Evolutionary conservation across 1,284 basidiomycete genomes (phyloP), one percentile per base, ranked within the genome.

Genomic region (Trametes hirsuta): DNA sequence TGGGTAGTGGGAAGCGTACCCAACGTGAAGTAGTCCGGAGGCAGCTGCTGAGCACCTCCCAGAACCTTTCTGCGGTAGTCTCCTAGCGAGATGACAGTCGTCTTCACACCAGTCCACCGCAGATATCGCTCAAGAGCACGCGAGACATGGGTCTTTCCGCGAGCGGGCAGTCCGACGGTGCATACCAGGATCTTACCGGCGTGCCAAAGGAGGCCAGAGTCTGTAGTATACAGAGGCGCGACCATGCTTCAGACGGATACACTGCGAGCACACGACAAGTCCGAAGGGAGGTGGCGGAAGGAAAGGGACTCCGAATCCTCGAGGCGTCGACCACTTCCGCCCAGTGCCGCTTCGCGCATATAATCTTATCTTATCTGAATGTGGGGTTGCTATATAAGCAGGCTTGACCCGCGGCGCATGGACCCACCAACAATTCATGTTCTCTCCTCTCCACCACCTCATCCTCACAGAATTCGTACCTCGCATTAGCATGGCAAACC

Each of bases 21-120:
- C 35, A 91, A 78, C 0, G 86, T 88, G 71, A 98, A 99, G 76
- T 99, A 99, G 73, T 98, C 96, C 1, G 86, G 77, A 0, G 97
- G 97, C 2, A 98, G 80, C 58, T 90, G 88, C 73, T 95, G 86
- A 0, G 95, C 91, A 0, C 93, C 89, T 10, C 97, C 97, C 10
- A 98, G 79, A 0, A 91, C 86, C 78, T 94, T 94, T 52, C 97
- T 81, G 47, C 97, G 86, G 75, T 97, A 95, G 76, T 99, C 97
- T 24, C 97, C 97, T 4, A 99, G 81, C 2, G 94, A 96, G 59
- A 98, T 90, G 50, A 98, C 97, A 59, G 91, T 86, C 0, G 94
- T 97, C 76, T 97, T 97, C 64, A 99, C 93, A 44, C 97, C 97
- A 71, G 96, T 92, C 97, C 97, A 99, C 70, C 94, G 85, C 1